Conservation (phyloP, 768 basidiomycete genomes). For the Kwoniella sp. region DNA sequence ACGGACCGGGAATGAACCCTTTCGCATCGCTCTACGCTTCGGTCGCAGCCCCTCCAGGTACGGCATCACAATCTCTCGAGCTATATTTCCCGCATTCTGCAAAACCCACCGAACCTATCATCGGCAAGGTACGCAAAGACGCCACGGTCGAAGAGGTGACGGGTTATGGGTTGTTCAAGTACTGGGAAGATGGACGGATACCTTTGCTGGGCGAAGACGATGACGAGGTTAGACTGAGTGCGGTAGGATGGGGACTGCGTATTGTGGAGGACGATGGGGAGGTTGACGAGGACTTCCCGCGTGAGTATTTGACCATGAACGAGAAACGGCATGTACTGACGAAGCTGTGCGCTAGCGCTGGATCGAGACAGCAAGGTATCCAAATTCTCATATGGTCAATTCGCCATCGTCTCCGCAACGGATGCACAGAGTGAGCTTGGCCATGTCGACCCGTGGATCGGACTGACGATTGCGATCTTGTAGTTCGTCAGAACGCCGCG, state of each 20-base stretch:
- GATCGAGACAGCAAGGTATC: conserved; percentile 78
- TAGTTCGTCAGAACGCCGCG: conserved; percentile 71
- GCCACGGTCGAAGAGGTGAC: conserved; percentile 93
- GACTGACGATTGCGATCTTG: neutral
- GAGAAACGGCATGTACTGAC: neutral
- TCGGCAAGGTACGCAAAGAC: conserved; percentile 74
- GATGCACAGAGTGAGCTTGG: conserved; percentile 52
- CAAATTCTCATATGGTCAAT: conserved; percentile 85
- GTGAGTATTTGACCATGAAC: conserved; percentile 56
- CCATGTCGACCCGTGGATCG: too few species aligned
- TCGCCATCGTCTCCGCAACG: conserved; percentile 74
- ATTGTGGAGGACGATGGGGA: conserved; percentile 97
- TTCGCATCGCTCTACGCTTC: conserved; percentile 82
- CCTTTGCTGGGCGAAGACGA: conserved; percentile 28
- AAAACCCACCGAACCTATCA: conserved; percentile 59
- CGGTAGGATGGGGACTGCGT: conserved; percentile 84
- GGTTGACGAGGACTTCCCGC: conserved; percentile 97
- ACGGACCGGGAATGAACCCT: conserved; percentile 60
- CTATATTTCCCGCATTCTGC: conserved; percentile 81
- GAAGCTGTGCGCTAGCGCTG: conserved; percentile 60
- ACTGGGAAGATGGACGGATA: conserved; percentile 78
- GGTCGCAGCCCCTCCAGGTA: conserved; percentile 69
- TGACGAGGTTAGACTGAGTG: conserved; percentile 57
- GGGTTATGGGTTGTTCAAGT: conserved; percentile 85
- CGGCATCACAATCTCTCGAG: conserved; percentile 62